Conservation (phyloP, 2,329 filamentous ascomycete genomes). For the Mollisiaceae sp. region DNA sequence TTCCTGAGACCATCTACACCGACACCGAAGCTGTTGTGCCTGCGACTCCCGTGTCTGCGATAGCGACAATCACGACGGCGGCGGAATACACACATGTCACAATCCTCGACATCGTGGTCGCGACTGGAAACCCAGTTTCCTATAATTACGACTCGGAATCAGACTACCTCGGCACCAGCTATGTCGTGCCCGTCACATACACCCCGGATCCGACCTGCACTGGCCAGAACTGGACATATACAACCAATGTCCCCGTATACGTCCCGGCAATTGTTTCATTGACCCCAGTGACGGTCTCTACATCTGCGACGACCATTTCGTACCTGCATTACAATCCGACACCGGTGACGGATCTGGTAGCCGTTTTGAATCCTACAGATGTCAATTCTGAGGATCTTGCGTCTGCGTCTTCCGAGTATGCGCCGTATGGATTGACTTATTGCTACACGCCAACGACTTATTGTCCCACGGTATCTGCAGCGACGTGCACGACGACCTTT, state of each 20-base stretch:
- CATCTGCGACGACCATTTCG: constrained; percentile 20
- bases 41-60: constrained; percentile 16
- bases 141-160: not conserved
- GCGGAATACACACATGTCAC: constrained; percentile 25
- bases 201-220: constrained; percentile 25
- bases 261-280: constrained; percentile 22
- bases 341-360: constrained; percentile 18
- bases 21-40: constrained; percentile 20
- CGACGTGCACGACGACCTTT: constrained; percentile 22
- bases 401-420: constrained; percentile 19
- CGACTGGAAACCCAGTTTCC: not conserved
- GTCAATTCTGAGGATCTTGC: constrained; percentile 20
- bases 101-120: constrained; percentile 22
- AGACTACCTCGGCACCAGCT: constrained; percentile 3
- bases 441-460: constrained; percentile 29
- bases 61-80: constrained; percentile 19
- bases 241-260: constrained; percentile 28
- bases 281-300: constrained; percentile 12
- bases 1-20: constrained; percentile 16
- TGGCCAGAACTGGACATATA: constrained; percentile 28
- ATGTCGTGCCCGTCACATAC: constrained; percentile 30
- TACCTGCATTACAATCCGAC: constrained; percentile 17
- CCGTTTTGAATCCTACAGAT: constrained; percentile 27
- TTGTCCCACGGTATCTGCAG: constrained; percentile 20
- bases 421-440: constrained; percentile 21